phyloP scores from a whole-genome alignment of 2,329 filamentous ascomycete species.

The Fusarium nematophilum region DNA sequence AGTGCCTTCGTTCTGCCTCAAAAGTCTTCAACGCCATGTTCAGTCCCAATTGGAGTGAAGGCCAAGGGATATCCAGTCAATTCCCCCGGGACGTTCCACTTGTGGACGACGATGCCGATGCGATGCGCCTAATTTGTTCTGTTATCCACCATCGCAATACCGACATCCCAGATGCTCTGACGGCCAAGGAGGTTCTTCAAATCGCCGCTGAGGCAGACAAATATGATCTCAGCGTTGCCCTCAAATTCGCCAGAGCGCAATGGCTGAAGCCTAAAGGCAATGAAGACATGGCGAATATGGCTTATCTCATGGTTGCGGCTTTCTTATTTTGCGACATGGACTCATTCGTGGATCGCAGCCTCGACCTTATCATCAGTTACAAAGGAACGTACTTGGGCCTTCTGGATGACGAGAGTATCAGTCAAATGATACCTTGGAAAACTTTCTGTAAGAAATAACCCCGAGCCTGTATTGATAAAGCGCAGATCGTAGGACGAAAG shows the following conservation, averaged over 20 bases:
- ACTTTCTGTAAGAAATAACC: background rate
- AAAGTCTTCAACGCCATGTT: slow-evolving; percentile 11
- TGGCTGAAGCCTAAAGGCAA: slow-evolving; percentile 1
- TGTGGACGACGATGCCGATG: slow-evolving; percentile 1
- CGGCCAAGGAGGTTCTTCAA: slow-evolving; percentile 28
- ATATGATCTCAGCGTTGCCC: slow-evolving; percentile 4
- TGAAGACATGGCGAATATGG: background rate
- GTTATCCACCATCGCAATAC: slow-evolving; percentile 9
- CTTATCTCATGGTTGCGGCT: background rate
- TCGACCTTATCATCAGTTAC: background rate
- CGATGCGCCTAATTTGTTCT: slow-evolving; percentile 4
- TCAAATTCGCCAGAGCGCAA: slow-evolving; percentile 1
- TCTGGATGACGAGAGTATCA: background rate
- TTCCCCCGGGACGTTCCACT: slow-evolving; percentile 6
- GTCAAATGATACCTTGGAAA: background rate
- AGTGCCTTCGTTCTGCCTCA: slow-evolving; percentile 12
- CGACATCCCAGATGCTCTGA: slow-evolving; percentile 1
- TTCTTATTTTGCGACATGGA: background rate
- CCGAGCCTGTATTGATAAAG: no score
- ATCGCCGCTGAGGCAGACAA: slow-evolving; percentile 6
- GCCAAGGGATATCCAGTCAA: background rate
- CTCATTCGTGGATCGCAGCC: background rate
- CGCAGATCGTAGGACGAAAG: background rate
- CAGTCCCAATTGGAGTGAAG: slow-evolving; percentile 3
- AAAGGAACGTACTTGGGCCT: background rate